Evolutionary conservation across 345 rosid genomes (phyloP), one percentile per base, ranked within the genome.

Genomic region (Aquilaria yunnanensis): DNA sequence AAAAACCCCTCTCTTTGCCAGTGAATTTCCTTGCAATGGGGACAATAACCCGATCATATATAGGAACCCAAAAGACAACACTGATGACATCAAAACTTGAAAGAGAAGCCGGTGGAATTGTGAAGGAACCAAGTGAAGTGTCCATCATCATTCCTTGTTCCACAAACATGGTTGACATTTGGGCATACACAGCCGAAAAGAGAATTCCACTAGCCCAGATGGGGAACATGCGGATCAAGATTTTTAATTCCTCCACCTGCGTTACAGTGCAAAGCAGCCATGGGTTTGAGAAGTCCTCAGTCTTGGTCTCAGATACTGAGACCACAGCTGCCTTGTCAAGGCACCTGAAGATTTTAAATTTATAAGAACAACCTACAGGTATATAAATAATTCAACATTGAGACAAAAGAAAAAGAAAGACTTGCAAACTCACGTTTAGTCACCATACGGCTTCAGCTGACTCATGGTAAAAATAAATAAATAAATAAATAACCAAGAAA

Each of bases 141-240:
- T 93, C 75, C 99, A 90, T 94, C 78, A 81, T 69, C 81, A 79
- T 84, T 51, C 98, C 98, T 77, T 92, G 96, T 70, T 92, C 97
- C 60, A 94, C 96, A 57, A 88, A 94, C 90, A 88, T 77, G 14
- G 97, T 88, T 7, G 95, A 88, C 82, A 88, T 90, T 64, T 94
- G 99, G 30, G 96, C 89, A 55, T 90, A 79, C 2, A 90, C 89
- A 6, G 95, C 92, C 23, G 92, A 75, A 71, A 94, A 94, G 23
- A 86, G 72, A 16, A 94, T 94, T 60, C 92, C 97, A 2, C 89
- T 83, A 54, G 93, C 95, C 99, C 99, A 94, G 43, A 94, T 82
- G 7, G 97, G 97, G 65, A 90, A 86, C 97, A 94, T 86, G 34
- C 97, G 89, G 50, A 86, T 72, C 80, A 94, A 72, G 64, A 94